Percentiles rank a stretch among this genome's conserved stretches.
Evolutionary conservation across 768 basidiomycete species (phyloP).

Genomic region (Amyloporia xantha): DNA sequence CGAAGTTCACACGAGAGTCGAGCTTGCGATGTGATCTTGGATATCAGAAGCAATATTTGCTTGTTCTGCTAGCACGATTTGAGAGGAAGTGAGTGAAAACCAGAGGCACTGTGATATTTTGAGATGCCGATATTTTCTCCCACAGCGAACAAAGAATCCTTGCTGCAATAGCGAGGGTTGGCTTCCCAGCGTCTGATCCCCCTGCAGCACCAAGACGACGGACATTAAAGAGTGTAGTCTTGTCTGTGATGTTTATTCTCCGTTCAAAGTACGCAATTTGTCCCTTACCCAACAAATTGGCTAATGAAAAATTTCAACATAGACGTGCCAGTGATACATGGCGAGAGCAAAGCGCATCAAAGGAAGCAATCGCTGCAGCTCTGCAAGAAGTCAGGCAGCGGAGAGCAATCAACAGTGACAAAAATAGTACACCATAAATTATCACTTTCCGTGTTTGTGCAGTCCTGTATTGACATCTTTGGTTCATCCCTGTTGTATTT

Average conservation of each 20-base stretch:
- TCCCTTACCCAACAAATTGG: no score
- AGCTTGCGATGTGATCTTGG: conserved; percentile 67
- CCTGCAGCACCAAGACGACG: conserved; percentile 33
- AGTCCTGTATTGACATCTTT: not conserved
- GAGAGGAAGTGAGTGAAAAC: conserved; percentile 54
- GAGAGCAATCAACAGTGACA: not conserved
- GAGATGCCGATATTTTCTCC: not conserved
- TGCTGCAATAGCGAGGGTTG: conserved; percentile 69
- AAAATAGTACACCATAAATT: not conserved
- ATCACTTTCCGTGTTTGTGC: not conserved
- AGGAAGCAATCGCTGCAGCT: conserved; percentile 56
- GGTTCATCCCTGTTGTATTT: not conserved
- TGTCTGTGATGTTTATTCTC: conserved; percentile 56
- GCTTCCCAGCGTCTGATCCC: conserved; percentile 47
- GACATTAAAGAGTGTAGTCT: conserved; percentile 50
- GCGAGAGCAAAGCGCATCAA: conserved; percentile 55
- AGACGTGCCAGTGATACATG: conserved; percentile 60
- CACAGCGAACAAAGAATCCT: conserved; percentile 63
- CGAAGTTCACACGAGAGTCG: conserved; percentile 83
- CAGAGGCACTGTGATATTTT: no score
- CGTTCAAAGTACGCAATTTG: conserved; percentile 62
- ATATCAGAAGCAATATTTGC: conserved; percentile 86
- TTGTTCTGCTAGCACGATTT: conserved; percentile 61
- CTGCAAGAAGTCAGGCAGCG: conserved; percentile 58
- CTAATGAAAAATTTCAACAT: no score